Percentiles rank a stretch among this genome's conserved stretches.
Conservation (phyloP, 2,329 filamentous ascomycete genomes). For the Juglanconis sp. region DNA sequence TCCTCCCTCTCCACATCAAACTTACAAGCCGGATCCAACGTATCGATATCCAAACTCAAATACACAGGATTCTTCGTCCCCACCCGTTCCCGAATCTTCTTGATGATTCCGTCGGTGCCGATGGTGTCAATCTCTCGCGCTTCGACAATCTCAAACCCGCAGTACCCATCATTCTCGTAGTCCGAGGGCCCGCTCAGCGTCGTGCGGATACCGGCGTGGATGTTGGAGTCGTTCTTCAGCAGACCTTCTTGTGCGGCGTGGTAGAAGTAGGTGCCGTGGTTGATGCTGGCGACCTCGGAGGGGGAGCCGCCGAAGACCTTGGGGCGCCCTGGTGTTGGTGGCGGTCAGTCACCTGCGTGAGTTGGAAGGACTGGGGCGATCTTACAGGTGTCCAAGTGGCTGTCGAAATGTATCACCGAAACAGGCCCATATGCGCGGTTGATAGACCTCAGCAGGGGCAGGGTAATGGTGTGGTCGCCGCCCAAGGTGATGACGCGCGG, state of each 20-base stretch:
- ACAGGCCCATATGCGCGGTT: conserved; percentile 60
- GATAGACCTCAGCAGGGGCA: conserved; percentile 57
- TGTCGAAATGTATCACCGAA: conserved; percentile 61
- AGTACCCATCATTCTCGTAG: conserved; percentile 83
- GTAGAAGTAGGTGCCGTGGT: conserved; percentile 88
- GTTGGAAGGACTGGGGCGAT: background rate
- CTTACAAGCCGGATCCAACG: conserved; percentile 75
- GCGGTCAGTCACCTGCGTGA: background rate
- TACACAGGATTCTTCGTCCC: conserved; percentile 75
- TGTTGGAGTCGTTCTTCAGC: conserved; percentile 77
- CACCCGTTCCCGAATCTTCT: conserved; percentile 72
- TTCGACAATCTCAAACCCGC: conserved; percentile 79
- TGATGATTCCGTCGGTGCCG: conserved; percentile 68
- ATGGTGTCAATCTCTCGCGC: conserved; percentile 55
- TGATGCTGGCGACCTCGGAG: conserved; percentile 71
- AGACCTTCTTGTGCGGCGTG: conserved; percentile 76
- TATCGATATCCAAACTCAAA: conserved; percentile 82
- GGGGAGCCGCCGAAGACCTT: conserved; percentile 85
- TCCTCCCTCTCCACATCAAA: conserved; percentile 8
- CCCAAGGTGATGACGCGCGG: conserved; percentile 77
- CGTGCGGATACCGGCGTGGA: conserved; percentile 83
- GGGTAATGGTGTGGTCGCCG: conserved; percentile 61
- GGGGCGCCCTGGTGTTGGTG: conserved; percentile 58
- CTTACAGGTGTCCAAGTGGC: conserved; percentile 65
- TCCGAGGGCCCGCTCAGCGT: conserved; percentile 75